phyloP scores from a whole-genome alignment of 73 alveolate genomes.

The Effrenium voratum region DNA sequence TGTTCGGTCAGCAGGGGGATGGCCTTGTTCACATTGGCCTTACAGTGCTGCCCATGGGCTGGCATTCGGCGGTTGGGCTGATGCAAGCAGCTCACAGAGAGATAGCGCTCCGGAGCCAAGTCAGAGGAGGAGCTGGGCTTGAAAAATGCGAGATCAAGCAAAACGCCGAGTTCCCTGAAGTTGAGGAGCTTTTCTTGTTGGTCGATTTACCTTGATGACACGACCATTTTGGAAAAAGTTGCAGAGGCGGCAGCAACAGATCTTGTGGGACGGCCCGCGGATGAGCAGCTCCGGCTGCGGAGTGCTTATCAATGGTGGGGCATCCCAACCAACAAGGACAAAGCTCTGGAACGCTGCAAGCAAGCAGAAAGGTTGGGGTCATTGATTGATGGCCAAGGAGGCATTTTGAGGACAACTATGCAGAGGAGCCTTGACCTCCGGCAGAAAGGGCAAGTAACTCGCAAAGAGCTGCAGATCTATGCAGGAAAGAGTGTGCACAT shows the following conservation, averaged over 20 bases:
- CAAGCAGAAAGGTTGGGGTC: neutral
- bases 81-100: neutral
- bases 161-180: neutral
- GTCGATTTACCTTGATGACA: neutral
- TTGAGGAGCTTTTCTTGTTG: neutral
- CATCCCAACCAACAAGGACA: neutral
- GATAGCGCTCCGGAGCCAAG: neutral
- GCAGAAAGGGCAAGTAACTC: no score
- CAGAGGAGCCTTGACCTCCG: no score
- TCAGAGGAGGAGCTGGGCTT: neutral
- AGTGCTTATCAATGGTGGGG: neutral
- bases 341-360: no score
- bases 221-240: neutral
- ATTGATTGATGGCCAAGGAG: neutral
- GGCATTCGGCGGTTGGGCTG: conserved; percentile 1
- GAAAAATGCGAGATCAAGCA: neutral
- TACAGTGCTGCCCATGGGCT: conserved; percentile 1
- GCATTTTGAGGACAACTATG: neutral
- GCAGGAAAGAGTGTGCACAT: neutral
- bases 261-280: neutral
- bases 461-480: neutral
- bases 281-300: neutral
- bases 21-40: neutral
- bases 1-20: neutral
- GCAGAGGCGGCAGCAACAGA: neutral